These are phyloP conservation scores for Cryoendolithus antarcticus DNA, from an alignment of 2,329 filamentous ascomycete genomes.

Conservation along the genomic window DNA sequence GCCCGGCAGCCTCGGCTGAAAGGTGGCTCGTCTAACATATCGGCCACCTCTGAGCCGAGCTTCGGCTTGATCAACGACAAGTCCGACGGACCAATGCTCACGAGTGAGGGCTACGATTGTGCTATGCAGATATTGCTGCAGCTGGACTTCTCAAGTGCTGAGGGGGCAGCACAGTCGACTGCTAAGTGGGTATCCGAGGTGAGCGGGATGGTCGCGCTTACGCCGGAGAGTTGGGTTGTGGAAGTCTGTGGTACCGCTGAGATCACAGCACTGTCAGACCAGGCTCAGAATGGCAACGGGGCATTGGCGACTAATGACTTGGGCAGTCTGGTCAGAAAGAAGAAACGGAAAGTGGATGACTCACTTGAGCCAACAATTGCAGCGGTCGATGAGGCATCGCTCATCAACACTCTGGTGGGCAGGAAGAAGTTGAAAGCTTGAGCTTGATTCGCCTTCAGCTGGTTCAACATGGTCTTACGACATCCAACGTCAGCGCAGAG, in stretches of 20 bases:
- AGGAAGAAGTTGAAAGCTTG: constrained; percentile 44
- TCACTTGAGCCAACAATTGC: background rate
- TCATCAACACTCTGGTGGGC: constrained; percentile 42
- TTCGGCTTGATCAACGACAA: constrained; percentile 5
- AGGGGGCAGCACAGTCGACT: constrained; percentile 53
- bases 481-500: too few species aligned
- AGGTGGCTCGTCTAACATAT: constrained; percentile 14
- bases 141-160: constrained; percentile 58
- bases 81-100: constrained; percentile 12
- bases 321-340: constrained; percentile 36
- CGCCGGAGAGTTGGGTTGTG: constrained; percentile 10
- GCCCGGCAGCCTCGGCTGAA: constrained; percentile 45
- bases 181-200: constrained; percentile 55
- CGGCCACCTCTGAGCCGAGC: constrained; percentile 10
- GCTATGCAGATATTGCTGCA: constrained; percentile 50
- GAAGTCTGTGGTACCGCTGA: constrained; percentile 10
- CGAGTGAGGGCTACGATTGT: constrained; percentile 31
- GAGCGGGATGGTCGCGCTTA: constrained; percentile 2
- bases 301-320: constrained; percentile 17
- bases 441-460: background rate
- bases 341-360: constrained; percentile 30
- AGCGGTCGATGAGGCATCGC: constrained; percentile 3
- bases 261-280: constrained; percentile 2
- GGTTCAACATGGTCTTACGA: too few species aligned
- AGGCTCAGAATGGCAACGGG: constrained; percentile 3